These are phyloP conservation scores for Beauveria australis DNA, from an alignment of 2,329 filamentous ascomycete genomes.

Conservation along the genomic window DNA sequence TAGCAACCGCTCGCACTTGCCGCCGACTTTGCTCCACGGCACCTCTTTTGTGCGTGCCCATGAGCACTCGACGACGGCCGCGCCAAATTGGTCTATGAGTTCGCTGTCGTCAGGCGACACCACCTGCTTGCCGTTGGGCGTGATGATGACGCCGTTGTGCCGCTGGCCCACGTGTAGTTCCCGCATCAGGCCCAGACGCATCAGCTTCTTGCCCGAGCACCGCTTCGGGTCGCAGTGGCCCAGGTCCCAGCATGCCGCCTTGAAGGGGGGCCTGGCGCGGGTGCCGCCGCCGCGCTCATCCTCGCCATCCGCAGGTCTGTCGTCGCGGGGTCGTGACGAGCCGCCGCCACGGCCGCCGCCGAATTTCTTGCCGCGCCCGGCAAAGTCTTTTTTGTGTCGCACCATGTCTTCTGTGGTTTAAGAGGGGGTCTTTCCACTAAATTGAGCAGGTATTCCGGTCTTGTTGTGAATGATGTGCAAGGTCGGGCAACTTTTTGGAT, in stretches of 20 bases:
- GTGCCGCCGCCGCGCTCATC: slow-evolving; percentile 16
- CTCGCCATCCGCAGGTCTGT: slow-evolving; percentile 28
- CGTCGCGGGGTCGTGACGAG: slow-evolving; percentile 43
- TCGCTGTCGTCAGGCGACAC: slow-evolving; percentile 76
- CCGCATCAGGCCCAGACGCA: slow-evolving; percentile 87
- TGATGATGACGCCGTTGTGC: slow-evolving; percentile 85
- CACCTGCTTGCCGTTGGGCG: slow-evolving; percentile 82
- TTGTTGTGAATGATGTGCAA: not conserved
- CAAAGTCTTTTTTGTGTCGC: slow-evolving; percentile 85
- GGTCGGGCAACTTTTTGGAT: not conserved
- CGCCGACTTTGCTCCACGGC: slow-evolving; percentile 84
- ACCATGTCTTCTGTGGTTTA: slow-evolving; percentile 54
- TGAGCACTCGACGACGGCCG: slow-evolving; percentile 92
- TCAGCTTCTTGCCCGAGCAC: slow-evolving; percentile 91
- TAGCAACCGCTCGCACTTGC: slow-evolving; percentile 81
- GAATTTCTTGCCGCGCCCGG: slow-evolving; percentile 66
- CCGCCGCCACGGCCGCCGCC: slow-evolving; percentile 48
- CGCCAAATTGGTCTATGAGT: slow-evolving; percentile 78
- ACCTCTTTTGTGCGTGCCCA: slow-evolving; percentile 92
- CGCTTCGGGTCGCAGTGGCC: slow-evolving; percentile 96
- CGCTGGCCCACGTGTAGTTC: slow-evolving; percentile 88
- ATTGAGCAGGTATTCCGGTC: no score
- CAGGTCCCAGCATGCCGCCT: slow-evolving; percentile 95
- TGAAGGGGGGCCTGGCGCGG: slow-evolving; percentile 52
- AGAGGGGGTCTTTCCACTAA: no score